phyloP scores from a whole-genome alignment of 768 basidiomycete genomes.

The Gelatoporia subvermispora region DNA sequence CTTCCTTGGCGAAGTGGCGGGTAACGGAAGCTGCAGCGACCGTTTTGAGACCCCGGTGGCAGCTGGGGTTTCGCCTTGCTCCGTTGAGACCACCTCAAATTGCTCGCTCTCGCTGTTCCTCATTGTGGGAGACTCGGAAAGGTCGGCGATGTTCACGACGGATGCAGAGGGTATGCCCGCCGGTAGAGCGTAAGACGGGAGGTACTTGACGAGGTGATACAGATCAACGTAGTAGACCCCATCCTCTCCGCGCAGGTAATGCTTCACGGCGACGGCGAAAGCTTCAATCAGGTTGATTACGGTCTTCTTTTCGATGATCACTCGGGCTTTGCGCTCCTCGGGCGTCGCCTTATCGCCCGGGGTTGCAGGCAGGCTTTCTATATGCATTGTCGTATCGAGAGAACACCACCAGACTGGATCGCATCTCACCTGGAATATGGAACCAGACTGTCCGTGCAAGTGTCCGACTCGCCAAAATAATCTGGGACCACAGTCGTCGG shows the following conservation, averaged over 20 bases:
- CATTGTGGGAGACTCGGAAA: neutral
- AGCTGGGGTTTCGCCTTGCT: no score
- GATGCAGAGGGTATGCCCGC: conserved; percentile 41
- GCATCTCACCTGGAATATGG: conserved; percentile 50
- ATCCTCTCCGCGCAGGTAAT: conserved; percentile 59
- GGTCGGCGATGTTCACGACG: conserved; percentile 23
- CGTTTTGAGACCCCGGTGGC: neutral
- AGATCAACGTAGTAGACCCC: conserved; percentile 41
- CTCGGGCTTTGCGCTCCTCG: conserved; percentile 39
- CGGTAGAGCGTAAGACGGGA: conserved; percentile 61
- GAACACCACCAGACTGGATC: neutral
- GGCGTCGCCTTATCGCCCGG: conserved; percentile 10
- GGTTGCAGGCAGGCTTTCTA: conserved; percentile 23
- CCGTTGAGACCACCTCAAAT: no score
- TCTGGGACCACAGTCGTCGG: conserved; percentile 61
- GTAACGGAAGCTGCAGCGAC: conserved; percentile 11
- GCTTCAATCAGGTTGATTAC: conserved; percentile 64
- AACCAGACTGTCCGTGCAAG: conserved; percentile 65
- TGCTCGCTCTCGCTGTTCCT: conserved; percentile 2
- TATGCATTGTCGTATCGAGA: neutral
- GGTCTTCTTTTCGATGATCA: conserved; percentile 64
- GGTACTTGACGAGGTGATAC: conserved; percentile 66
- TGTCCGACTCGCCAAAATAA: conserved; percentile 50
- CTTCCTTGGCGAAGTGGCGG: conserved; percentile 10
- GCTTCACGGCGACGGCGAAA: conserved; percentile 61